Conservation (phyloP, 2,329 filamentous ascomycete genomes). For the Diaporthe citrichinensis region DNA sequence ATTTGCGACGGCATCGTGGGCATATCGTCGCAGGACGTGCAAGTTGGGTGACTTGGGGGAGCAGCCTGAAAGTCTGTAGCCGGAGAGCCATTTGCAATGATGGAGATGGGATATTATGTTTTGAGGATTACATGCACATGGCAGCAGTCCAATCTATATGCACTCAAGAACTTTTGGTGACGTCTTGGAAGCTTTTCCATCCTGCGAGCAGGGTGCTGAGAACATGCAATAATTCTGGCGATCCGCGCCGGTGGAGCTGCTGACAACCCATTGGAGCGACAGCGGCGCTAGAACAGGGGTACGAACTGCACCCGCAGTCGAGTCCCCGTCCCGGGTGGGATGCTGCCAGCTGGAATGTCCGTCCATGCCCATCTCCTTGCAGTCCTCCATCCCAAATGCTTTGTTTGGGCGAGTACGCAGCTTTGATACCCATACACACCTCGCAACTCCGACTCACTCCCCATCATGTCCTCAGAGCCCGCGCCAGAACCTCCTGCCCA, state of each 20-base stretch:
- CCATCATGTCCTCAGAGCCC: conserved; percentile 43
- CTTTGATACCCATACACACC: conserved; percentile 22
- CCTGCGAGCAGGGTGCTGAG: background rate
- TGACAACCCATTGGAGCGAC: conserved; percentile 37
- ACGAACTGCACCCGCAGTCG: conserved; percentile 36
- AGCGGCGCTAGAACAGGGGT: conserved; percentile 38
- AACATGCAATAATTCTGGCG: conserved; percentile 36
- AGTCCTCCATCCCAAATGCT: conserved; percentile 19
- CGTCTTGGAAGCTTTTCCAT: conserved; percentile 4
- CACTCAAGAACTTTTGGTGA: conserved; percentile 2
- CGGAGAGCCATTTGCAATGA: conserved; percentile 34
- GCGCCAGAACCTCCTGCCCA: conserved; percentile 41
- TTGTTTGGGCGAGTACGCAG: conserved; percentile 35
- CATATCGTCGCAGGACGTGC: conserved; percentile 52
- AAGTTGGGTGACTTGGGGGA: conserved; percentile 27
- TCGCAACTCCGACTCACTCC: background rate
- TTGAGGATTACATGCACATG: background rate
- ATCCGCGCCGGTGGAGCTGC: conserved; percentile 38
- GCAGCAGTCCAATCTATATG: background rate
- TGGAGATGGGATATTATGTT: no score
- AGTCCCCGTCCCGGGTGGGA: conserved; percentile 33
- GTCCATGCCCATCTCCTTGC: conserved; percentile 18
- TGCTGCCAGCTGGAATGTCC: conserved; percentile 41
- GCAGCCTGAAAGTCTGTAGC: conserved; percentile 25
- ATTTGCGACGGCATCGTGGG: conserved; percentile 62